Evolutionary conservation across 495 filamentous ascomycete species (phyloP).

Genomic region (Hypoxylon fuscum): DNA sequence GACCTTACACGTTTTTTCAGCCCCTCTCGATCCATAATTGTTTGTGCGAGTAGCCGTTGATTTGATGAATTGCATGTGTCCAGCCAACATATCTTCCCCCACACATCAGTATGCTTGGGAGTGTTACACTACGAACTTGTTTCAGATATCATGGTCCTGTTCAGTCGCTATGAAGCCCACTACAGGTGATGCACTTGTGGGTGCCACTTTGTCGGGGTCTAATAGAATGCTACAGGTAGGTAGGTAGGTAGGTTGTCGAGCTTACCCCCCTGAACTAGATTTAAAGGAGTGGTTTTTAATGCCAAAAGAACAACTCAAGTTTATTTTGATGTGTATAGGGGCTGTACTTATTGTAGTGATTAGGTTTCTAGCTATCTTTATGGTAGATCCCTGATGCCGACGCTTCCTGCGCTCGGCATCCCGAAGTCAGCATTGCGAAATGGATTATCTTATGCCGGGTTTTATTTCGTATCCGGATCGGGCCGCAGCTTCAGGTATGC

Average conservation of each 20-base stretch:
- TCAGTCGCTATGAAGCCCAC: background rate
- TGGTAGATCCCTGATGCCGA: no score
- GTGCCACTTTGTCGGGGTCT: no score
- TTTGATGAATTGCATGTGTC: slow-evolving; percentile 37
- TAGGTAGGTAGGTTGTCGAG: no score
- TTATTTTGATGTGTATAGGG: no score
- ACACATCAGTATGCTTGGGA: slow-evolving; percentile 22
- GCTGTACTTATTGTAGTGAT: no score
- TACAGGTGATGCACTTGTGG: background rate
- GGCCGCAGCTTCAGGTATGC: slow-evolving; percentile 24
- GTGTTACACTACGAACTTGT: slow-evolving; percentile 34
- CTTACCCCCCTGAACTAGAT: no score
- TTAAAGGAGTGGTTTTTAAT: no score
- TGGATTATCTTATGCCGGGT: slow-evolving; percentile 1
- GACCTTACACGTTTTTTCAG: slow-evolving; percentile 6
- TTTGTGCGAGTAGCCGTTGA: slow-evolving; percentile 35
- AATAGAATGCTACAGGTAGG: background rate
- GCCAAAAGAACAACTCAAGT: no score
- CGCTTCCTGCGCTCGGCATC: slow-evolving; percentile 3
- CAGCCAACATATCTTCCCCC: slow-evolving; percentile 25
- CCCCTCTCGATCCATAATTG: slow-evolving; percentile 21
- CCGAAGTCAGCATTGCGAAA: slow-evolving; percentile 10
- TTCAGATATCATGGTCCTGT: slow-evolving; percentile 15
- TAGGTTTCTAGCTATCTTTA: no score
- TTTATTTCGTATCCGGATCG: slow-evolving; percentile 31